phyloP scores from a whole-genome alignment of 2,329 filamentous ascomycete species.

The Annulohypoxylon truncatum region DNA sequence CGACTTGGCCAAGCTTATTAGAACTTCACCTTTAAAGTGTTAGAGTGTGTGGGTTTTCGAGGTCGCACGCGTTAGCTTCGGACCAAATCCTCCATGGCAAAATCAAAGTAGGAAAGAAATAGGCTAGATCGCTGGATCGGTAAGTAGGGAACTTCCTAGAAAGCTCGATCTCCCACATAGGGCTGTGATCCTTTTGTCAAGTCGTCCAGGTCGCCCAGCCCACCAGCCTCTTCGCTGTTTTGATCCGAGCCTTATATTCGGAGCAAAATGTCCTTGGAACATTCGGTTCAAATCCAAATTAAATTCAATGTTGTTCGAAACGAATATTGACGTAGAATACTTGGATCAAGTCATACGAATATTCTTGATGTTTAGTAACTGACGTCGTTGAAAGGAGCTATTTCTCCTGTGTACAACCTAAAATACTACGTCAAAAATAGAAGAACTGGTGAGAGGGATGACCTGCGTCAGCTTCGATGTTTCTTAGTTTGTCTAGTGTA shows the following conservation, averaged over 20 bases:
- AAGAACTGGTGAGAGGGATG: background rate
- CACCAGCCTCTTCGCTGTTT: background rate
- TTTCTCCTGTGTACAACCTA: slow-evolving; percentile 12
- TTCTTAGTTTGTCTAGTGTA: background rate
- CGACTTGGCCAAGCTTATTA: slow-evolving; percentile 17
- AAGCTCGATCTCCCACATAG: slow-evolving; percentile 36
- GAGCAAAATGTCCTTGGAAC: slow-evolving; percentile 30
- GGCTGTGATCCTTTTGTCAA: slow-evolving; percentile 34
- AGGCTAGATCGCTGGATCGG: slow-evolving; percentile 4
- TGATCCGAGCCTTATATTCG: slow-evolving; percentile 21
- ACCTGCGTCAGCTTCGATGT: background rate
- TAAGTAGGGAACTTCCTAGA: slow-evolving; percentile 30
- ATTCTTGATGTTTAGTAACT: background rate
- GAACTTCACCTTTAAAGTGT: background rate
- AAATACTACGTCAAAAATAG: slow-evolving; percentile 18
- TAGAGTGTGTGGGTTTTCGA: slow-evolving; percentile 17
- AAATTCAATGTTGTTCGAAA: background rate
- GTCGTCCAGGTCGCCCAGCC: background rate
- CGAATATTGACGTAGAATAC: slow-evolving; percentile 12
- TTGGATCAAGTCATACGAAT: slow-evolving; percentile 27
- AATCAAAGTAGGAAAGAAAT: slow-evolving; percentile 22
- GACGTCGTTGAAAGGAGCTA: slow-evolving; percentile 15
- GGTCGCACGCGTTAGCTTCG: slow-evolving; percentile 34
- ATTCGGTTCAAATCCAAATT: background rate
- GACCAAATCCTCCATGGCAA: slow-evolving; percentile 42